Conservation (phyloP, 345 rosid species). For the Durio zibethinus region DNA sequence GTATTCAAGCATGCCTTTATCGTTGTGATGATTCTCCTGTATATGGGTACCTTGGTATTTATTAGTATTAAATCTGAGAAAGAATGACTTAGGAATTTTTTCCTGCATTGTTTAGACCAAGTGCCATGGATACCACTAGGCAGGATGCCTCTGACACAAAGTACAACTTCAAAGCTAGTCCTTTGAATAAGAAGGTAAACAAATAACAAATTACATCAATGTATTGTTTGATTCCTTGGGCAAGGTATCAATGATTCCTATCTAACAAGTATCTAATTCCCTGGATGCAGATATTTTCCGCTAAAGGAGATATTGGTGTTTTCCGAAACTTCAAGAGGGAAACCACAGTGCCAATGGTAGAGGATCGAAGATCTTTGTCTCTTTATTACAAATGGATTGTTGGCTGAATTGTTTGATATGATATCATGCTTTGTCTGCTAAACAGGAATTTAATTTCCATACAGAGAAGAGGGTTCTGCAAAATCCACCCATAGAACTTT, state of each 20-base stretch:
- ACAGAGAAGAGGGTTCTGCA: constrained; percentile 53
- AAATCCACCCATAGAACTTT: constrained; percentile 73
- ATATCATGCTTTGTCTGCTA: constrained; percentile 7
- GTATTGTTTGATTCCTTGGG: constrained; percentile 14
- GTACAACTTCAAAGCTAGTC: constrained; percentile 60
- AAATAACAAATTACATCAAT: background rate
- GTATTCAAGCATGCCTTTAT: background rate
- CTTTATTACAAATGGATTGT: background rate
- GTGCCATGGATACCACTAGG: constrained; percentile 32
- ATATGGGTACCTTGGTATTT: background rate
- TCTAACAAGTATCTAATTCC: background rate
- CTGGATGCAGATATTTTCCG: constrained; percentile 61
- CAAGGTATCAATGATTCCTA: background rate
- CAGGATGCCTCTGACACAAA: constrained; percentile 36
- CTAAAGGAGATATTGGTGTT: constrained; percentile 76
- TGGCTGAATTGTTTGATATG: constrained; percentile 14
- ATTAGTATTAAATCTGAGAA: background rate
- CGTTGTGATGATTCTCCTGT: background rate
- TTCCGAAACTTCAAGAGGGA: constrained; percentile 68
- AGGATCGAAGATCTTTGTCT: constrained; percentile 1
- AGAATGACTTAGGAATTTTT: constrained; percentile 4
- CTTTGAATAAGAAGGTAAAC: constrained; percentile 68
- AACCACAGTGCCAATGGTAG: constrained; percentile 75
- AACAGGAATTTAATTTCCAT: constrained; percentile 75
- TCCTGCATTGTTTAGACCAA: constrained; percentile 38